Evolutionary conservation across 805 yeast species (phyloP).

Genomic region (Metschnikowia corniflorae): DNA sequence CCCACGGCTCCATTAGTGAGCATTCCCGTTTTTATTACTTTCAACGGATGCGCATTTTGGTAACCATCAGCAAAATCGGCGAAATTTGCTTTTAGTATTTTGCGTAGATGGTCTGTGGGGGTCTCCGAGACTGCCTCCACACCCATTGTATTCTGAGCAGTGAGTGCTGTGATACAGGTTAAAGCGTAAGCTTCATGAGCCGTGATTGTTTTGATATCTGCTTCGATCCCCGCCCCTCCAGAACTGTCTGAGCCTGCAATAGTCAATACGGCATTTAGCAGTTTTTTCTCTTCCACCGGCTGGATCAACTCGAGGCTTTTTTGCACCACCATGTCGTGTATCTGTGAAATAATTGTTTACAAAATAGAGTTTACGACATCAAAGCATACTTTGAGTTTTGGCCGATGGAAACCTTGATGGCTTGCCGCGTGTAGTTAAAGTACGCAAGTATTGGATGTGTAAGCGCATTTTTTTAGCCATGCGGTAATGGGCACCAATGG

Average conservation of each 20-base stretch:
- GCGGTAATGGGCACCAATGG: no score
- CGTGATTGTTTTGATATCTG: constrained; percentile 76
- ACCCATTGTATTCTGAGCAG: constrained; percentile 67
- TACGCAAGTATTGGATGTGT: no score
- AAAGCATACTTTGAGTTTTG: no score
- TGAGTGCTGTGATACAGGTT: constrained; percentile 74
- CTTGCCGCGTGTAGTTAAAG: no score
- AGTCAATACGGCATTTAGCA: constrained; percentile 23
- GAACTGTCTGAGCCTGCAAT: constrained; percentile 78
- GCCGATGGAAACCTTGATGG: no score
- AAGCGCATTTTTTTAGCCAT: no score
- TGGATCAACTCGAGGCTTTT: constrained; percentile 2
- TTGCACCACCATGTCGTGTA: background rate
- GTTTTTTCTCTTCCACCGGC: background rate
- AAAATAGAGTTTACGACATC: no score
- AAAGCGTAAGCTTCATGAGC: constrained; percentile 73
- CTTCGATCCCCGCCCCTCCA: constrained; percentile 92
- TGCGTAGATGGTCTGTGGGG: constrained; percentile 40
- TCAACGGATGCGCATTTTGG: constrained; percentile 30
- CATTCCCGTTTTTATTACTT: constrained; percentile 78
- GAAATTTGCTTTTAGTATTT: constrained; percentile 51
- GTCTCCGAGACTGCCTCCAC: constrained; percentile 45
- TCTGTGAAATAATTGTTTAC: no score
- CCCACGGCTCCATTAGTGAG: constrained; percentile 53
- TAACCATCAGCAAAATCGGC: constrained; percentile 49